Evolutionary conservation across 1,284 basidiomycete genomes (phyloP).

Genomic region (Phenoliferia sp.): DNA sequence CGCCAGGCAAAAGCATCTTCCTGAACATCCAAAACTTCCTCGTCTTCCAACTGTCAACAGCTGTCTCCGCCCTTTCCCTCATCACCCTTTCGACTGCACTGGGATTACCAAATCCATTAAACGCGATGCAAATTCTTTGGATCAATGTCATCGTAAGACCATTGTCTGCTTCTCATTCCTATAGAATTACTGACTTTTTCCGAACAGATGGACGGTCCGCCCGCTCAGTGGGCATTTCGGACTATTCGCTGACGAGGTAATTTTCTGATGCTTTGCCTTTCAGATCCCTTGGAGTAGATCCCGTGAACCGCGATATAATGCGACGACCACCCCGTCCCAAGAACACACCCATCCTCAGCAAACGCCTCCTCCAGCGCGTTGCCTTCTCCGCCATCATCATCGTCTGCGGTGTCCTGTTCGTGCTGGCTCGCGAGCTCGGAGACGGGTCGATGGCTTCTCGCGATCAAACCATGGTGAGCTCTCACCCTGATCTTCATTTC

Average conservation of each 20-base stretch:
- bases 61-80: conserved; percentile 86
- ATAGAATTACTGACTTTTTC: neutral
- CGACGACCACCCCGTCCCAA: conserved; percentile 79
- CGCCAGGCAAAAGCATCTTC: conserved; percentile 60
- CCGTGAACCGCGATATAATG: conserved; percentile 87
- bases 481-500: neutral
- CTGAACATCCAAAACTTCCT: conserved; percentile 99
- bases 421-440: conserved; percentile 75
- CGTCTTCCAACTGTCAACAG: conserved; percentile 93
- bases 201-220: conserved; percentile 73
- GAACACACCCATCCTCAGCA: conserved; percentile 78
- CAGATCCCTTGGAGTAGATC: conserved; percentile 84
- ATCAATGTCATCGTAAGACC: conserved; percentile 74
- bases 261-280: neutral
- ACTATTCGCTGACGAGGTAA: neutral
- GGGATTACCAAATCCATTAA: conserved; percentile 83
- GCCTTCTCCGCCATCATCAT: conserved; percentile 87
- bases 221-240: conserved; percentile 6
- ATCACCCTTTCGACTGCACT: conserved; percentile 91
- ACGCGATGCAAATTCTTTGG: conserved; percentile 98
- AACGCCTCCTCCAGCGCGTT: conserved; percentile 68
- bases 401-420: conserved; percentile 78
- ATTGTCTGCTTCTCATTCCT: neutral
- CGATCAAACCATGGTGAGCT: conserved; percentile 87
- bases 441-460: conserved; percentile 74